A percentile compares a stretch with the other conserved stretches of the same genome.
Conservation (phyloP, 164 flowering plant species). For the Echeveria elegans region DNA sequence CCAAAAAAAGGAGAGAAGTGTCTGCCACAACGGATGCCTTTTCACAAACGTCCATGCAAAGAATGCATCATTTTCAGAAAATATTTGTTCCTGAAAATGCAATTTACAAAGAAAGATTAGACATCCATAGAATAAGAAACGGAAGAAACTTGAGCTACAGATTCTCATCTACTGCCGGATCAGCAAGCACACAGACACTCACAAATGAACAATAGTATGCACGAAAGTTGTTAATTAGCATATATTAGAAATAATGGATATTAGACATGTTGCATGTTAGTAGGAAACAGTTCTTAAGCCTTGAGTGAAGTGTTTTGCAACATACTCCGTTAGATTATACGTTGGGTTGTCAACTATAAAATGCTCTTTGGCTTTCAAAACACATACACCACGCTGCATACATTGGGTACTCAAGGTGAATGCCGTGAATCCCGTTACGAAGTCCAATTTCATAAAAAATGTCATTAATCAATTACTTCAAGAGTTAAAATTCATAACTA, state of each 20-base stretch:
- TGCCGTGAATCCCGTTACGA: too few relatives aligned
- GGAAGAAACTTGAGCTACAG: background rate
- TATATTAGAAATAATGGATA: background rate
- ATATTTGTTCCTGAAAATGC: constrained; percentile 69
- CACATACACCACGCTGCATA: too few relatives aligned
- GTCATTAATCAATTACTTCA: background rate
- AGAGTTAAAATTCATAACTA: background rate
- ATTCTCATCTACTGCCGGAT: background rate
- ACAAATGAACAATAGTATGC: too few relatives aligned
- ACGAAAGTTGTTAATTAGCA: background rate
- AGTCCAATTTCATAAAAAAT: too few relatives aligned
- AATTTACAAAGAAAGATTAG: background rate
- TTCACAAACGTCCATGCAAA: constrained; percentile 94
- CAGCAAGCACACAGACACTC: background rate
- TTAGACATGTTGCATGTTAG: background rate
- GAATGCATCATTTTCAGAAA: constrained; percentile 93
- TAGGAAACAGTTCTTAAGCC: background rate
- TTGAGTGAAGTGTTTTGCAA: background rate
- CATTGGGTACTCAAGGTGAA: background rate
- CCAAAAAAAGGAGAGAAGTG: constrained; percentile 89
- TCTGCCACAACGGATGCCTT: constrained; percentile 87
- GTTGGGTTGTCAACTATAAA: background rate
- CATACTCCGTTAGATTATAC: background rate
- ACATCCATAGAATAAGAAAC: background rate
- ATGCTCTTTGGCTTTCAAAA: background rate